These are phyloP conservation scores for Phytopythium montanum DNA, from an alignment of 352 stramenopile genomes.

Conservation along the genomic window DNA sequence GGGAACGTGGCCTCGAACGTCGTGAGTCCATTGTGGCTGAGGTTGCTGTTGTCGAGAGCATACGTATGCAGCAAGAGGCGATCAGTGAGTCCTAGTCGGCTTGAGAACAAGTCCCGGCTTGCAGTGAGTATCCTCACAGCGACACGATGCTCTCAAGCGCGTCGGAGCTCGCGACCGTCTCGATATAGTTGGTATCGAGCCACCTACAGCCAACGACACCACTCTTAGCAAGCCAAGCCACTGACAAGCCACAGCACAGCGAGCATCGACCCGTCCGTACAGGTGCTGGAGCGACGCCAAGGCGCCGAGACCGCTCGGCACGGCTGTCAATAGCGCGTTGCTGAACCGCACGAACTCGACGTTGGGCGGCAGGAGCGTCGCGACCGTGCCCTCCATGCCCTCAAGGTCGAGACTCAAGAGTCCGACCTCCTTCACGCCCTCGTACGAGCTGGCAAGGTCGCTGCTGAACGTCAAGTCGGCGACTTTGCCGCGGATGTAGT, in stretches of 20 bases:
- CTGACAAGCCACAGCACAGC: background rate
- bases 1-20: slow-evolving; percentile 52
- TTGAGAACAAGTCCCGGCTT: background rate
- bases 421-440: background rate
- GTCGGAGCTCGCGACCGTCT: background rate
- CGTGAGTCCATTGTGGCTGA: slow-evolving; percentile 48
- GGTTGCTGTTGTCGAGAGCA: slow-evolving; percentile 15
- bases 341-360: background rate
- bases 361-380: background rate
- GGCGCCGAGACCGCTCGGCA: background rate
- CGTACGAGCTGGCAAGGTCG: slow-evolving; percentile 1
- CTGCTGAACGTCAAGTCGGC: background rate
- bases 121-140: background rate
- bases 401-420: slow-evolving; percentile 3
- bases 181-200: slow-evolving; percentile 5
- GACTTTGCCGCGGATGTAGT: slow-evolving; percentile 6
- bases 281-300: background rate
- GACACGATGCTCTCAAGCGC: background rate
- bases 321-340: background rate
- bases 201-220: background rate
- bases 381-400: background rate
- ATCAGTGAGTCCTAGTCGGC: background rate
- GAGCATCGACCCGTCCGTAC: too few relatives aligned
- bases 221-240: background rate
- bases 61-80: too few relatives aligned